Conservation (phyloP, 2,329 filamentous ascomycete species). For the Aspergillus japonicus region DNA sequence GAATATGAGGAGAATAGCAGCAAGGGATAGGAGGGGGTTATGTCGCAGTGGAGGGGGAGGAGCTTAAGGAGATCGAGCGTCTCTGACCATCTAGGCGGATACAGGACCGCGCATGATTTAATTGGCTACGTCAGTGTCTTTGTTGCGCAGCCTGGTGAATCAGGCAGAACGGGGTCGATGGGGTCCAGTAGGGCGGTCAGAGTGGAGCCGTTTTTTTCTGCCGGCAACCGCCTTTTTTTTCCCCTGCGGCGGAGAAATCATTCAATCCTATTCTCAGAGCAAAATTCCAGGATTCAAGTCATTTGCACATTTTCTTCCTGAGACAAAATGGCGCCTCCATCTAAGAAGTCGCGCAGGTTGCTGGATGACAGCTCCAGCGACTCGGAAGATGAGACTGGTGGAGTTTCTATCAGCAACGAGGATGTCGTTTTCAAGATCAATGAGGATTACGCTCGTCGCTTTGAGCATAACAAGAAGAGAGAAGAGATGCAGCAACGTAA, state of each 20-base stretch:
- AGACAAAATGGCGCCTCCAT: conserved; percentile 40
- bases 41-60: conserved; percentile 5
- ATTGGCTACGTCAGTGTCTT: conserved; percentile 39
- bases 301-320: background rate
- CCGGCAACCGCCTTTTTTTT: conserved; percentile 24
- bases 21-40: conserved; percentile 15
- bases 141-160: conserved; percentile 16
- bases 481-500: conserved; percentile 68
- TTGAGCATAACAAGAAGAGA: conserved; percentile 96
- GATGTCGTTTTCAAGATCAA: conserved; percentile 72
- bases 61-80: conserved; percentile 14
- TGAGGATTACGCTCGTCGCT: conserved; percentile 80
- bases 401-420: conserved; percentile 34
- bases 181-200: conserved; percentile 25
- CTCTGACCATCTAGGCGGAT: conserved; percentile 20
- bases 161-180: conserved; percentile 16
- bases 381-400: conserved; percentile 41
- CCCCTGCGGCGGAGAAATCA: conserved; percentile 2
- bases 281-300: background rate
- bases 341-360: conserved; percentile 42
- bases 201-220: conserved; percentile 30
- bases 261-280: background rate
- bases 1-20: conserved; percentile 16
- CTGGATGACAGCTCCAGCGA: conserved; percentile 44
- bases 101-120: conserved; percentile 25